These are phyloP conservation scores for Fusarium tuaranense DNA, from an alignment of 2,329 filamentous ascomycete species.

Conservation along the genomic window DNA sequence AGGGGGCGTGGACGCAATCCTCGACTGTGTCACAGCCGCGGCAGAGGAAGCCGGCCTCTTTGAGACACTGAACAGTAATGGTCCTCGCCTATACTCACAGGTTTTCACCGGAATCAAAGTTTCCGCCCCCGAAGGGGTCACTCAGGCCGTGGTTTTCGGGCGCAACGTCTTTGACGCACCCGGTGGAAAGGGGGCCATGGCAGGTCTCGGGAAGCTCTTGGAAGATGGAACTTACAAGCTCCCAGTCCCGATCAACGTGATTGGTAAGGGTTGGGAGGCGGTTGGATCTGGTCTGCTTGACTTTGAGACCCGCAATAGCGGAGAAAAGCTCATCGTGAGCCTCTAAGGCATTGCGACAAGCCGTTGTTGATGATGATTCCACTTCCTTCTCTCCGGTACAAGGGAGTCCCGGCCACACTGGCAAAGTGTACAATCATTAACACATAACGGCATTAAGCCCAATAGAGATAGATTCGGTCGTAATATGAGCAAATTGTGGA, in stretches of 20 bases:
- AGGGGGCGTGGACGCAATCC: slow-evolving; percentile 34
- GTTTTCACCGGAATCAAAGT: slow-evolving; percentile 31
- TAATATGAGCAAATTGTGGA: too few relatives aligned
- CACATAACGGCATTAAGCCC: too few relatives aligned
- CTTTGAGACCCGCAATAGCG: slow-evolving; percentile 29
- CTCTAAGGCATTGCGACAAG: neutral
- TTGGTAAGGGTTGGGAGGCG: slow-evolving; percentile 29
- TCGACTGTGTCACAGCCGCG: slow-evolving; percentile 36
- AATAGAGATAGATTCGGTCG: too few relatives aligned
- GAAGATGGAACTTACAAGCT: slow-evolving; percentile 25
- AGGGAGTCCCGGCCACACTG: neutral
- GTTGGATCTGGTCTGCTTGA: slow-evolving; percentile 17
- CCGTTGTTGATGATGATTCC: neutral
- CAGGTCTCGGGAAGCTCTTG: slow-evolving; percentile 16
- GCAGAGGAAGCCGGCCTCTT: slow-evolving; percentile 18
- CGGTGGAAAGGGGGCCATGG: slow-evolving; percentile 28
- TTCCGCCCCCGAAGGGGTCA: slow-evolving; percentile 9
- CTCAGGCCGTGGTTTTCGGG: slow-evolving; percentile 23
- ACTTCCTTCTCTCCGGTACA: neutral
- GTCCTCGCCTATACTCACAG: slow-evolving; percentile 30
- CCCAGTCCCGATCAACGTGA: slow-evolving; percentile 22
- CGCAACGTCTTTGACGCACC: slow-evolving; percentile 28
- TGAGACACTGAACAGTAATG: neutral
- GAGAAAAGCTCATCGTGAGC: slow-evolving; percentile 34
- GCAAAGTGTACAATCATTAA: too few relatives aligned